A percentile compares a stretch with the other conserved stretches of the same genome.
Evolutionary conservation across 306 rosid genomes (phyloP).

Genomic region (Astragalus glycyphyllos): DNA sequence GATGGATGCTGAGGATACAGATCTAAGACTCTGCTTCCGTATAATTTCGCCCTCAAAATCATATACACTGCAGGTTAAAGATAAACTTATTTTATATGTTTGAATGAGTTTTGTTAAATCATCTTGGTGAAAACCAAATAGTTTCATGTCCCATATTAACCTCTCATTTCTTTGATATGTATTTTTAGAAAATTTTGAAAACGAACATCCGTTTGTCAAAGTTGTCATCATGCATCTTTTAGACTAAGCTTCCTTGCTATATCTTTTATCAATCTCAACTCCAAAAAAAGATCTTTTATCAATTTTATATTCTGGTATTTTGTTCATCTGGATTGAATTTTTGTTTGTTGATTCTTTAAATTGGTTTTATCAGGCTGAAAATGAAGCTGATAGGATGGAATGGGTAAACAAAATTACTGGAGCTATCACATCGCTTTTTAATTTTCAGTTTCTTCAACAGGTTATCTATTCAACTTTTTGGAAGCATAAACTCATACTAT

Average conservation of each 20-base stretch:
- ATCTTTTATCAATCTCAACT: constrained; percentile 5
- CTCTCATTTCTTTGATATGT: constrained; percentile 28
- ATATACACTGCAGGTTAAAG: constrained; percentile 84
- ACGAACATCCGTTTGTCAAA: constrained; percentile 9
- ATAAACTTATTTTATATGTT: constrained; percentile 40
- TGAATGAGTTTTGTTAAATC: constrained; percentile 32
- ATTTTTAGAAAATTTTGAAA: not conserved
- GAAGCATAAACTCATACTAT: constrained; percentile 28
- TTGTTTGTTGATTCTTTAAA: constrained; percentile 27
- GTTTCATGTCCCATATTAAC: not conserved
- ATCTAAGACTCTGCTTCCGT: constrained; percentile 95
- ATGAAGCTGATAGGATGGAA: constrained; percentile 95
- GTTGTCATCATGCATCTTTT: constrained; percentile 13
- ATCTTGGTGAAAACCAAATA: constrained; percentile 12
- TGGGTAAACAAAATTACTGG: constrained; percentile 86
- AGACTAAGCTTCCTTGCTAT: constrained; percentile 5
- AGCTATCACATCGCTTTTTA: constrained; percentile 79
- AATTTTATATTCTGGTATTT: constrained; percentile 23
- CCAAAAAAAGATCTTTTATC: not conserved
- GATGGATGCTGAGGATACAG: constrained; percentile 94
- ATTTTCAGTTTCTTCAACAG: constrained; percentile 88
- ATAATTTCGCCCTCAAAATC: constrained; percentile 88
- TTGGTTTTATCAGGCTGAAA: constrained; percentile 81
- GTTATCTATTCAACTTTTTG: constrained; percentile 48
- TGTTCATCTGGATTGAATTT: constrained; percentile 25